Percentiles rank a stretch among this genome's conserved stretches.
Evolutionary conservation across 2,329 filamentous ascomycete species (phyloP).

Genomic region (Penicillium verrucosum): DNA sequence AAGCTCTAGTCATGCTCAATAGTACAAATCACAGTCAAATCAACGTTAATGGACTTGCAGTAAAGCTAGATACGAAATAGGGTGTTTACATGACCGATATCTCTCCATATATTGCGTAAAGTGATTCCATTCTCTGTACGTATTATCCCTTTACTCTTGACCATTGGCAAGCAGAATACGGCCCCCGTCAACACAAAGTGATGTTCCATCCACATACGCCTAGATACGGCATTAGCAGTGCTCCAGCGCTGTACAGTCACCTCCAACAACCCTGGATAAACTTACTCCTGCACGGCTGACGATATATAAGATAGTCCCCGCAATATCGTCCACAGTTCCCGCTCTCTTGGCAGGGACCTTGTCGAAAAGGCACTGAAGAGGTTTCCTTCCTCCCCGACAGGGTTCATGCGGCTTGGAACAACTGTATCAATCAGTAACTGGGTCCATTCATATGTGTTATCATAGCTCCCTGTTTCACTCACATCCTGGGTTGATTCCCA

Average conservation of each 20-base stretch:
- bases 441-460: neutral
- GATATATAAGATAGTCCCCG: conserved; percentile 44
- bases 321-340: conserved; percentile 43
- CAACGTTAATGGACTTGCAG: neutral
- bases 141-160: conserved; percentile 23
- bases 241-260: neutral
- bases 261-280: neutral
- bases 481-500: conserved; percentile 48
- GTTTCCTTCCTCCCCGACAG: conserved; percentile 41
- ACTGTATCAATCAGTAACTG: conserved; percentile 25
- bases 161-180: conserved; percentile 42
- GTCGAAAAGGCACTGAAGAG: conserved; percentile 44
- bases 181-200: conserved; percentile 42
- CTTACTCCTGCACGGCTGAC: conserved; percentile 42
- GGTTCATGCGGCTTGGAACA: conserved; percentile 47
- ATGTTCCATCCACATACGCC: conserved; percentile 43
- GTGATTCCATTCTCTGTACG: neutral
- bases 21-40: neutral
- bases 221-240: conserved; percentile 8
- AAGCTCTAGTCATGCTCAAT: too few relatives aligned
- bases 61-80: neutral
- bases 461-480: conserved; percentile 15
- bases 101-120: neutral
- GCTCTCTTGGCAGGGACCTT: conserved; percentile 41
- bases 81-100: neutral